Evolutionary conservation across 148 eudicot species (phyloP).

Genomic region (Spergularia marina): DNA sequence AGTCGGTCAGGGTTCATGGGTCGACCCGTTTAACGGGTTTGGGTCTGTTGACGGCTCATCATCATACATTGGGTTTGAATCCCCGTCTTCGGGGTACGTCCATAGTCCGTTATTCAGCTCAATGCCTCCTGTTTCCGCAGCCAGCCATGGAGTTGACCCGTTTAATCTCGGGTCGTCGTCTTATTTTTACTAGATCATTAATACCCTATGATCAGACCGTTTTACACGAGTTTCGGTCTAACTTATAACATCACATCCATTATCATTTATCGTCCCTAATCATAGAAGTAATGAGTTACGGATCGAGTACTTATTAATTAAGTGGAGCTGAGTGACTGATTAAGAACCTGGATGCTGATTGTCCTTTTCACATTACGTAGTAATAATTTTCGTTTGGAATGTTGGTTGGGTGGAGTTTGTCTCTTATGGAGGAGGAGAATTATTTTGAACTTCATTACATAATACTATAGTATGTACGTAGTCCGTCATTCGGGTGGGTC

Average conservation of each 20-base stretch:
- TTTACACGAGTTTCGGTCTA: constrained; percentile 16
- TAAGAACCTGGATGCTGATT: constrained; percentile 7
- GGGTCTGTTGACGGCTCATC: constrained; percentile 22
- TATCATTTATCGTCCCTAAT: constrained; percentile 17
- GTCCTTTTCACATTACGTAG: neutral
- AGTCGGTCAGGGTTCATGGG: constrained; percentile 23
- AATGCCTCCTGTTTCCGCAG: constrained; percentile 45
- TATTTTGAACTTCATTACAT: neutral
- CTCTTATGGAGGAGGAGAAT: neutral
- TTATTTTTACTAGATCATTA: constrained; percentile 23
- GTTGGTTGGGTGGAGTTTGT: constrained; percentile 7
- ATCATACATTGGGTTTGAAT: constrained; percentile 39
- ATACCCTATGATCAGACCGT: neutral
- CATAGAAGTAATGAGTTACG: neutral
- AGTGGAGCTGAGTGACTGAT: constrained; percentile 4
- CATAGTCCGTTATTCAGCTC: constrained; percentile 52
- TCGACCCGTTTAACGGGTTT: constrained; percentile 11
- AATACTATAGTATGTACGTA: no score
- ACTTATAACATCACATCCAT: neutral
- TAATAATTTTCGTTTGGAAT: constrained; percentile 2
- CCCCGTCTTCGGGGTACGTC: constrained; percentile 30
- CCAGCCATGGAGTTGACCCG: constrained; percentile 37
- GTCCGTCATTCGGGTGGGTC: neutral
- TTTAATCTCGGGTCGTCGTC: constrained; percentile 46
- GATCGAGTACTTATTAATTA: neutral